Evolutionary conservation across 495 filamentous ascomycete genomes (phyloP).

Genomic region (Penicillium herquei): DNA sequence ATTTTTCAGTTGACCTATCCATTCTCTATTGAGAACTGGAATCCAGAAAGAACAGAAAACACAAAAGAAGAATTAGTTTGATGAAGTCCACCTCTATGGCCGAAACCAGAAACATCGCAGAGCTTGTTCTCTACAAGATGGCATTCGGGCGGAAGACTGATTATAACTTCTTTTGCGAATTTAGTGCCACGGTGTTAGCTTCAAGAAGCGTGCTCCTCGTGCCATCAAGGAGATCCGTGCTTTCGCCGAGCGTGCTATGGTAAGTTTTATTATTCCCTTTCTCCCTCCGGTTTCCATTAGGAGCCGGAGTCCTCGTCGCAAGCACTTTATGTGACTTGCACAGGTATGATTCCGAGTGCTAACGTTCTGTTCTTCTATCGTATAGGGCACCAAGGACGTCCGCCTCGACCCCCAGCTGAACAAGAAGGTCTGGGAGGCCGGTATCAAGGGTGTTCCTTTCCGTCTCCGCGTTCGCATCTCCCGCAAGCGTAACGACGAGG

Average conservation of each 20-base stretch:
- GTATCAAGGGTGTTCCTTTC: conserved; percentile 97
- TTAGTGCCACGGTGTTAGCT: conserved; percentile 91
- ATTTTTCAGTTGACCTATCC: conserved; percentile 16
- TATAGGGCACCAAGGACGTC: conserved; percentile 93
- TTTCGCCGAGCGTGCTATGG: conserved; percentile 93
- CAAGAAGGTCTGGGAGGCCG: conserved; percentile 99
- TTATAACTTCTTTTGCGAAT: conserved; percentile 40
- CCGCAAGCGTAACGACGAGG: conserved; percentile 99
- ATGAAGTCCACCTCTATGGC: conserved; percentile 67
- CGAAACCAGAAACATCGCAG: conserved; percentile 31
- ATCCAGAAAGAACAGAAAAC: conserved; percentile 29
- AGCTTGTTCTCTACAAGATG: conserved; percentile 42
- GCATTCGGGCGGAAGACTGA: conserved; percentile 63
- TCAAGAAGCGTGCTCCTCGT: conserved; percentile 98
- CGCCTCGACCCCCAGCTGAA: conserved; percentile 96
- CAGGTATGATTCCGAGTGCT: neutral
- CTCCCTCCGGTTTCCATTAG: neutral
- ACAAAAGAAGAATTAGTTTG: conserved; percentile 58
- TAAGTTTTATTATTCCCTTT: conserved; percentile 47
- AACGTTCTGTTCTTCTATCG: neutral
- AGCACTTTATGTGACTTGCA: neutral
- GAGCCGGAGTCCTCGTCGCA: neutral
- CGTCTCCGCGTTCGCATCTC: conserved; percentile 96
- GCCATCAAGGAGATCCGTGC: conserved; percentile 99
- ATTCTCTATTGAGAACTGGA: conserved; percentile 8